These are phyloP conservation scores for Hirsutella minnesotensis DNA, from an alignment of 2,329 filamentous ascomycete genomes.

Conservation along the genomic window DNA sequence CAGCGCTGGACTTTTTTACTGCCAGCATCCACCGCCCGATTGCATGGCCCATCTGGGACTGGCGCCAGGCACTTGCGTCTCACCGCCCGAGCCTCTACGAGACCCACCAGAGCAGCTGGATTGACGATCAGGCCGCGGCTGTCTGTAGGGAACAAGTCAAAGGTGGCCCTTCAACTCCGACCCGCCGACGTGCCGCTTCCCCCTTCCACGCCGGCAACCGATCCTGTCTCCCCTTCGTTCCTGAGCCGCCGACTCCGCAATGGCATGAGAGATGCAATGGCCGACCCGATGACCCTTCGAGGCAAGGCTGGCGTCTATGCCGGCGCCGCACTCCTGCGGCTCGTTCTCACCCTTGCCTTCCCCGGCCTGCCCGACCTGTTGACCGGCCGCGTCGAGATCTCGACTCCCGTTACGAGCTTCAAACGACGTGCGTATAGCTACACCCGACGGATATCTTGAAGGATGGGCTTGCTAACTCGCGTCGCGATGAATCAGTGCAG, in stretches of 20 bases:
- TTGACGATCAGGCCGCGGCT: background rate
- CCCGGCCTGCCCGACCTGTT: conserved; percentile 75
- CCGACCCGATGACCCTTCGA: conserved; percentile 26
- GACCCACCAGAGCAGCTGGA: background rate
- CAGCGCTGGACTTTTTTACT: conserved; percentile 19
- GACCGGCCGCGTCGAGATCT: conserved; percentile 87
- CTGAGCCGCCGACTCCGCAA: conserved; percentile 2
- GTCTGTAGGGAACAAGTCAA: background rate
- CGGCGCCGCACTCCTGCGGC: conserved; percentile 64
- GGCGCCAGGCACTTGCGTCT: conserved; percentile 7
- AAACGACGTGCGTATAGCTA: conserved; percentile 61
- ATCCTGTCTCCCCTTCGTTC: background rate
- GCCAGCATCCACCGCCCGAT: conserved; percentile 18
- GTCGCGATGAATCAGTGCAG: conserved; percentile 52
- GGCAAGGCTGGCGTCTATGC: conserved; percentile 50
- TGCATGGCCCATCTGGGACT: conserved; percentile 4
- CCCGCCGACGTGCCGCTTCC: conserved; percentile 6
- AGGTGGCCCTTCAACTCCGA: too few species aligned
- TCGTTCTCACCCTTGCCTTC: conserved; percentile 70
- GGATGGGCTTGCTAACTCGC: background rate
- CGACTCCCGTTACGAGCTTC: conserved; percentile 94
- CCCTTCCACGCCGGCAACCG: background rate
- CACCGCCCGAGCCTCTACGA: conserved; percentile 11
- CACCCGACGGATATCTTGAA: background rate
- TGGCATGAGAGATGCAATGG: conserved; percentile 21